Evolutionary conservation across 768 basidiomycete species (phyloP).

Genomic region (Hypholoma sublateritium): DNA sequence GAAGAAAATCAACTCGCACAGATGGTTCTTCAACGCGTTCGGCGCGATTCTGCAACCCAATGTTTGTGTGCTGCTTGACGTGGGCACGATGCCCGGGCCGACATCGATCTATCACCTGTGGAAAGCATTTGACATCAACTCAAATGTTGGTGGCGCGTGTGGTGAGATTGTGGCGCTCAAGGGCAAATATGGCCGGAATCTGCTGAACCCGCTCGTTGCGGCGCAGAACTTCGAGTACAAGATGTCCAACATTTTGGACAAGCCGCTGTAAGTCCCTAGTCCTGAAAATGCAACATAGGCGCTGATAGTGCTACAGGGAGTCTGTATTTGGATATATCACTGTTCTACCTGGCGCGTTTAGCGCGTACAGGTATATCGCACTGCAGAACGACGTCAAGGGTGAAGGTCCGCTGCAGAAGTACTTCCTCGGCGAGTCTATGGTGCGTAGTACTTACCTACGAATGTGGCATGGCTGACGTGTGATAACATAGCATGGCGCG

Average conservation of each 20-base stretch:
- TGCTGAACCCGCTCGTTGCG: slow-evolving; percentile 69
- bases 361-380: slow-evolving; percentile 89
- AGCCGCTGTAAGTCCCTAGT: slow-evolving; percentile 52
- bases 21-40: slow-evolving; percentile 95
- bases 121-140: slow-evolving; percentile 94
- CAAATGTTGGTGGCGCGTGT: slow-evolving; percentile 89
- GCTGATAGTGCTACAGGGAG: slow-evolving; percentile 42
- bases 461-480: neutral
- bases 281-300: slow-evolving; percentile 24
- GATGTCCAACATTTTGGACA: slow-evolving; percentile 91
- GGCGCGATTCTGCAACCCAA: slow-evolving; percentile 83
- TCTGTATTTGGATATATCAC: slow-evolving; percentile 93
- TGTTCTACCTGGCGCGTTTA: slow-evolving; percentile 91
- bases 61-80: slow-evolving; percentile 90
- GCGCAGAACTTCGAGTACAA: slow-evolving; percentile 73
- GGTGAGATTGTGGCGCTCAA: slow-evolving; percentile 96
- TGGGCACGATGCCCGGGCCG: slow-evolving; percentile 78
- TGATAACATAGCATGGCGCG: slow-evolving; percentile 59
- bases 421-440: slow-evolving; percentile 97
- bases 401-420: slow-evolving; percentile 89
- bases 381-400: slow-evolving; percentile 83
- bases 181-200: slow-evolving; percentile 75
- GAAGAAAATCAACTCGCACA: slow-evolving; percentile 94
- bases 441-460: slow-evolving; percentile 28
- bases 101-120: slow-evolving; percentile 90